phyloP scores from a whole-genome alignment of 805 yeast genomes.

The Barnettozyma vustinii region DNA sequence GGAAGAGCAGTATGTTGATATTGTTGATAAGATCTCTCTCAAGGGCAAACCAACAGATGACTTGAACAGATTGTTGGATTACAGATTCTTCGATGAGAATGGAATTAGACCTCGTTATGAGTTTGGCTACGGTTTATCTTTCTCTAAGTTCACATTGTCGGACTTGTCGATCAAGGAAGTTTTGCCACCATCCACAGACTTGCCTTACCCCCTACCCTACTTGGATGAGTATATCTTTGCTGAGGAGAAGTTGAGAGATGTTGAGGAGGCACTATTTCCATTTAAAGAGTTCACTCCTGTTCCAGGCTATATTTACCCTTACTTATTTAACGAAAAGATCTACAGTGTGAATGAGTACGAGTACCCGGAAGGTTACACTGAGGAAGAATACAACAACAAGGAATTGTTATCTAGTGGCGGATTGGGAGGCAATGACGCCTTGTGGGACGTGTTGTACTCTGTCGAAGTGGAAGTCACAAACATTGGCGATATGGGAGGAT shows the following conservation, averaged over 20 bases:
- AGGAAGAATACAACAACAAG: constrained; percentile 20
- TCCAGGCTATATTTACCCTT: constrained; percentile 55
- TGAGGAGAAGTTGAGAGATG: constrained; percentile 46
- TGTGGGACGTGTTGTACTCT: constrained; percentile 47
- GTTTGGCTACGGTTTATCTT: constrained; percentile 37
- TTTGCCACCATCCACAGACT: constrained; percentile 38
- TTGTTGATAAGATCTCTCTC: constrained; percentile 33
- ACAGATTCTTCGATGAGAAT: constrained; percentile 52
- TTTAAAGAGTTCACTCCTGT: constrained; percentile 46
- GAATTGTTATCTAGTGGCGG: constrained; percentile 41
- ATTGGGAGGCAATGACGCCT: constrained; percentile 53
- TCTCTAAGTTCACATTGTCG: constrained; percentile 7
- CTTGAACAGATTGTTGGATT: constrained; percentile 40
- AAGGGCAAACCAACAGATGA: constrained; percentile 34
- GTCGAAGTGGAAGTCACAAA: constrained; percentile 43
- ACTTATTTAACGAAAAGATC: constrained; percentile 31
- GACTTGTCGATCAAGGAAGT: constrained; percentile 37
- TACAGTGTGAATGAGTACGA: constrained; percentile 27
- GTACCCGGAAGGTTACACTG: constrained; percentile 34
- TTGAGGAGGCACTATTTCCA: constrained; percentile 50
- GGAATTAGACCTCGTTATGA: constrained; percentile 52
- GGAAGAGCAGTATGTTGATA: constrained; percentile 40
- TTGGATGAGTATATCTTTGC: constrained; percentile 36
- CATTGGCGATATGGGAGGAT: constrained; percentile 41
- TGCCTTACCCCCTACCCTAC: constrained; percentile 43